Evolutionary conservation across 768 basidiomycete genomes (phyloP), one percentile per base, ranked within the genome.

Genomic region (Lactarius hatsudake): DNA sequence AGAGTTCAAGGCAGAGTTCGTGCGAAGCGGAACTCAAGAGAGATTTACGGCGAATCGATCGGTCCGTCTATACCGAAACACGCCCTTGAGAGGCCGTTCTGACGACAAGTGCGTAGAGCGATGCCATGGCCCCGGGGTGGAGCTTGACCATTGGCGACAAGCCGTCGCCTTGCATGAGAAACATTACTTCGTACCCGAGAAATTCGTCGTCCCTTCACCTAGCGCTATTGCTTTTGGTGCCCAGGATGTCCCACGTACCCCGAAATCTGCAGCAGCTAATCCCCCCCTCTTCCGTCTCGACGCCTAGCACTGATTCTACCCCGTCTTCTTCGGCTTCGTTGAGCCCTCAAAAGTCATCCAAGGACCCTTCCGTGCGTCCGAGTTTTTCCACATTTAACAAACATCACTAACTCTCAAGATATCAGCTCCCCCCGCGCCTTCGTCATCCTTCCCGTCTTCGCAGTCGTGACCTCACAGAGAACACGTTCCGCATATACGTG

Each of bases 371-470:
- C 30, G 61, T 70, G 59, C 59, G 74, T 74, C 36, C 6, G 62
- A 55, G 12, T 12, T 38, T 36, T 34, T 32, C 7, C 1, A 1
- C 13, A 63, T 17, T 61, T 15, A 20, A 48, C 45, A n/a, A 62
- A 34, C 23, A 18, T 67, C 53, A 3, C 62, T 62, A n/a, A 65
- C 58, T 28, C 42, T 55, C 20, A 30, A 20, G 20, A 59, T 59
- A 59, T 45, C 43, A 78, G 76, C 76, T 71, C 4, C 79, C 77
- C 23, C 73, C 79, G 5, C 86, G 84, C 72, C 78, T 93, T 55
- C 87, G 89, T 55, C 90, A 93, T 75, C 91, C 91, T 1, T 86
- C 87, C 0, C 82, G 87, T 48, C 77, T 93, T 32, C 87, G 83
- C 63, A 83, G 85, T 0, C 80, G 80, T 23, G 88, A 92, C 64